A percentile compares a stretch with the other conserved stretches of the same genome.
Conservation (phyloP, 2,329 filamentous ascomycete species). For the Botrytis squamosa region DNA sequence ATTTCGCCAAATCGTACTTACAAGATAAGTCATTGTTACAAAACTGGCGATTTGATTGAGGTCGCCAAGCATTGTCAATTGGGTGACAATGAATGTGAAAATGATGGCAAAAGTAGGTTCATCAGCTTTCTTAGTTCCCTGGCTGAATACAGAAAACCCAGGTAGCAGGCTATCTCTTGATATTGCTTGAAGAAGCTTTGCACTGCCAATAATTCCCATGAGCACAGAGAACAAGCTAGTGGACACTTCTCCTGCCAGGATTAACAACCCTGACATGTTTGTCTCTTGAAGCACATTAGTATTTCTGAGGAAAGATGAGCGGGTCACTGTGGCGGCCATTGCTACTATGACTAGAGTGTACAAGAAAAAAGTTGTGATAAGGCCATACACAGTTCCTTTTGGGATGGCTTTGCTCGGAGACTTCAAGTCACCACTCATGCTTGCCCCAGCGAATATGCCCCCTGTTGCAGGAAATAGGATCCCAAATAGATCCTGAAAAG, state of each 20-base stretch:
- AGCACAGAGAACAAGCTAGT: slow-evolving; percentile 81
- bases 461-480: slow-evolving; percentile 73
- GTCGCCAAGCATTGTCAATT: slow-evolving; percentile 77
- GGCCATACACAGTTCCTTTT: slow-evolving; percentile 76
- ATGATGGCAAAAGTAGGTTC: slow-evolving; percentile 76
- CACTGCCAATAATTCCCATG: slow-evolving; percentile 83
- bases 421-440: slow-evolving; percentile 84
- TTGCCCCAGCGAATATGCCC: slow-evolving; percentile 69
- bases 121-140: slow-evolving; percentile 69
- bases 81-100: slow-evolving; percentile 71
- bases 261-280: slow-evolving; percentile 71
- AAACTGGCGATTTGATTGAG: slow-evolving; percentile 87
- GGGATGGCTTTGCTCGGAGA: slow-evolving; percentile 84
- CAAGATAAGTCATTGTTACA: slow-evolving; percentile 85
- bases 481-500: slow-evolving; percentile 79
- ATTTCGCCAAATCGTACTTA: slow-evolving; percentile 37
- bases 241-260: slow-evolving; percentile 79
- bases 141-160: slow-evolving; percentile 70
- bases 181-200: slow-evolving; percentile 81
- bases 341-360: slow-evolving; percentile 77
- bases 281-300: slow-evolving; percentile 78
- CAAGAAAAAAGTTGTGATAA: slow-evolving; percentile 70
- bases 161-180: slow-evolving; percentile 77
- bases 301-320: slow-evolving; percentile 64
- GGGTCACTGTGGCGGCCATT: slow-evolving; percentile 73